Base-by-base conservation (phyloP, 148 eudicot species). In the Nepenthes mirabilis region DNA sequence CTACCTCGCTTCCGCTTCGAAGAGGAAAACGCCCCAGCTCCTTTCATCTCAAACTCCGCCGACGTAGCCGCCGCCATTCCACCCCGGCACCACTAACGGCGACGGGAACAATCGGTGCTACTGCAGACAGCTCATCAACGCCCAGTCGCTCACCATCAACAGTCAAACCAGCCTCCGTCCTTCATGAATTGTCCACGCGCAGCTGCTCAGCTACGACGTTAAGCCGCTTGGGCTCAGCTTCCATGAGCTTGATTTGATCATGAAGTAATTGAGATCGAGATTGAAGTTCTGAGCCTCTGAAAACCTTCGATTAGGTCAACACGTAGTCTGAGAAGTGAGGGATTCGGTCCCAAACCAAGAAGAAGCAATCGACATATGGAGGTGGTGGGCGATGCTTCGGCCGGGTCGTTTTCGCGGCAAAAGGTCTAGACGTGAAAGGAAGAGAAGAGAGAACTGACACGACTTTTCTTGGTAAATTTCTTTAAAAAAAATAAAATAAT, bases 1-100 rank as follows among this genome's bases (percentile, higher is more conserved):
- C 96, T 72, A 0, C 96, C 96, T 35, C 96, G 80, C 75, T 76
- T 85, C 73, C 63, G 58, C 77, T 76, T 83, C 37, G 14, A 75
- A 72, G 79, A 23, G 23, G 23, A 23, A 23, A 23, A 23, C 23
- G 48, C 62, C 43, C 55, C 58, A 43, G 55, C 66, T 37, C 55
- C 65, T 32, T 35, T 49, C 45, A 62, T 12, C 56, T 11, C 35
- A 45, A 52, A 57, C 32, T 55, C 50, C 65, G 37, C 63, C 48
- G 10, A 52, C 56, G 52, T 34, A 45, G 23, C 70, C 37, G 53
- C 66, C 37, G 53, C 66, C 55, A 47, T 33, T 57, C 3, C 55
- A 55, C 8, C 1, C 8, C 55, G 51, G 55, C 8, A 8, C 8
- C 45, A 40, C 45, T 56, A 11, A 50, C 37, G 47, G 37, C 33